Evolutionary conservation across 2,329 filamentous ascomycete species (phyloP).

Genomic region (Colletotrichum limetticola): DNA sequence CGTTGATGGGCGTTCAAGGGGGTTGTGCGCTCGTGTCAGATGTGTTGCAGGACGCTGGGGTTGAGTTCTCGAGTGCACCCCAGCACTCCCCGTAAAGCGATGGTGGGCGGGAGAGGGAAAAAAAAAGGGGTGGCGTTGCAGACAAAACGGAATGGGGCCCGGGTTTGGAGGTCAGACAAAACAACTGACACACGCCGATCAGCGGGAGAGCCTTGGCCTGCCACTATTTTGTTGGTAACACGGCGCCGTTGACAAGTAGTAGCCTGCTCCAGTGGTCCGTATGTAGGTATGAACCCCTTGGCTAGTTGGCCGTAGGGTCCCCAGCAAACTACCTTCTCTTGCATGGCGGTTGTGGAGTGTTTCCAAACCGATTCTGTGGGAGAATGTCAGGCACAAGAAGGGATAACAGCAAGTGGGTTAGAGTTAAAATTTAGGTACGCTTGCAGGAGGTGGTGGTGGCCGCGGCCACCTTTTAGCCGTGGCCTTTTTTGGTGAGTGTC

Average conservation of each 20-base stretch:
- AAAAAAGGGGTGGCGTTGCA: not conserved
- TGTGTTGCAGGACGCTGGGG: conserved; percentile 29
- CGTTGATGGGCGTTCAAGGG: conserved; percentile 10
- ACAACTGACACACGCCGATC: not conserved
- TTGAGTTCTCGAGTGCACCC: not conserved
- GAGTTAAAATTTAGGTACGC: not conserved
- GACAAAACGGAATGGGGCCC: not conserved
- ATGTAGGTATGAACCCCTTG: not conserved
- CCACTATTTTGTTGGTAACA: not conserved
- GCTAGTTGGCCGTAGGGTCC: not conserved
- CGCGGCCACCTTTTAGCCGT: no score
- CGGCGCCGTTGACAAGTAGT: no score
- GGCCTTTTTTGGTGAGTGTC: not conserved
- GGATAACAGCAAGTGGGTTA: conserved; percentile 5
- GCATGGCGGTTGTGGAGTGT: conserved; percentile 14
- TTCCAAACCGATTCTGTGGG: conserved; percentile 25
- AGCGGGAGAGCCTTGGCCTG: not conserved
- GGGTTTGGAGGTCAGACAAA: conserved; percentile 3
- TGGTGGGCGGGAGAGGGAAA: not conserved
- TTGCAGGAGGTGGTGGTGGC: not conserved
- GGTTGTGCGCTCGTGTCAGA: conserved; percentile 34
- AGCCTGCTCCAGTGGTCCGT: no score
- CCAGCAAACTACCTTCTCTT: conserved; percentile 8
- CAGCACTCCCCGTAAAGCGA: no score
- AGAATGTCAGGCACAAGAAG: conserved; percentile 2